phyloP scores from a whole-genome alignment of 345 rosid genomes.

The Arabidopsis suecica region DNA sequence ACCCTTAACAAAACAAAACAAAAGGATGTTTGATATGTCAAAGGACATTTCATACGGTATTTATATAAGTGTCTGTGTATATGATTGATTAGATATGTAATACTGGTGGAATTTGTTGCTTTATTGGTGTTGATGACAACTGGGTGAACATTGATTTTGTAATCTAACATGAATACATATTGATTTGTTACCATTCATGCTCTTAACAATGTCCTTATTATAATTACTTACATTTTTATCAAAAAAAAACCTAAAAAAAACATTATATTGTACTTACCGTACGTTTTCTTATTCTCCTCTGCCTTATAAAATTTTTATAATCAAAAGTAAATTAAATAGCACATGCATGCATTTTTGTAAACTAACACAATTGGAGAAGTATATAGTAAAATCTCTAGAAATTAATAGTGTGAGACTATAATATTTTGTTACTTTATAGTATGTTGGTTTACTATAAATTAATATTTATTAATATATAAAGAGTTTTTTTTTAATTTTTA shows the following conservation, averaged over 20 bases:
- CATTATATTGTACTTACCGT: background rate
- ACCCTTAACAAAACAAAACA: background rate
- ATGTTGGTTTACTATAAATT: too few relatives aligned
- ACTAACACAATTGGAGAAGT: background rate
- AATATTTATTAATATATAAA: too few relatives aligned
- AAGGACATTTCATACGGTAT: background rate
- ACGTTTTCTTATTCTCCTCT: background rate
- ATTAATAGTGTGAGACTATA: too few relatives aligned
- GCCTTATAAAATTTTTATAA: background rate
- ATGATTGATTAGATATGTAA: background rate
- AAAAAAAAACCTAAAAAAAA: too few relatives aligned
- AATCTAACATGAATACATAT: background rate
- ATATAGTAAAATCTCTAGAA: too few relatives aligned
- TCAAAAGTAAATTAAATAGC: background rate
- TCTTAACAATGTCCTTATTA: background rate
- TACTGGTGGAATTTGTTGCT: background rate
- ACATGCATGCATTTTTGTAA: background rate
- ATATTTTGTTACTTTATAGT: too few relatives aligned
- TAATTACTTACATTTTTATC: too few relatives aligned
- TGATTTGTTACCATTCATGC: conserved; percentile 24
- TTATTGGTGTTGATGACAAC: background rate
- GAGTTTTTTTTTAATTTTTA: too few relatives aligned
- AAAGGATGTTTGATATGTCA: background rate
- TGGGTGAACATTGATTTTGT: background rate
- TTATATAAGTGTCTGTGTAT: background rate